These are phyloP conservation scores for Microbotryum silenes-acaulis DNA, from an alignment of 1,284 basidiomycete species.

Conservation along the genomic window DNA sequence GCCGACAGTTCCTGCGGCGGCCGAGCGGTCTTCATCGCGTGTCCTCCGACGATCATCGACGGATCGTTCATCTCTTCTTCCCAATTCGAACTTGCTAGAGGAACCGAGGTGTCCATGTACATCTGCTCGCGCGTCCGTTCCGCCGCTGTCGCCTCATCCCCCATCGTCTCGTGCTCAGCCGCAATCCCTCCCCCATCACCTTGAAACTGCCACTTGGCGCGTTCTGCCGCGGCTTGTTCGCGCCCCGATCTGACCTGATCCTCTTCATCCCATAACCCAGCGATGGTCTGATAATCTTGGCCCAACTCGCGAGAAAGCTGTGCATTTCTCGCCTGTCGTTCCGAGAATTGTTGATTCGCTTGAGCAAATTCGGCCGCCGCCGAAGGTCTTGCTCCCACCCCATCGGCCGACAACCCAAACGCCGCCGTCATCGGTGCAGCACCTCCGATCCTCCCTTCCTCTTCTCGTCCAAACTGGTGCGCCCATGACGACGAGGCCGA, in stretches of 20 bases:
- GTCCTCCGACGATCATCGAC: conserved; percentile 27
- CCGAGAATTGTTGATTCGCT: conserved; percentile 40
- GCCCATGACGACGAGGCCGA: conserved; percentile 24
- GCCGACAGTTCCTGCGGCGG: conserved; percentile 9
- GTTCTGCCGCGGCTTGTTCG: neutral
- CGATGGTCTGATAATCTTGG: conserved; percentile 21
- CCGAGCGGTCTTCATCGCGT: conserved; percentile 11
- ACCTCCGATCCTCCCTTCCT: conserved; percentile 38
- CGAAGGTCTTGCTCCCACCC: no score
- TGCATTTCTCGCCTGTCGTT: conserved; percentile 42
- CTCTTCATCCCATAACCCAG: conserved; percentile 31
- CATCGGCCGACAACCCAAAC: no score
- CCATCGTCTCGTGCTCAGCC: conserved; percentile 9
- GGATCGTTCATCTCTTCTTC: conserved; percentile 39
- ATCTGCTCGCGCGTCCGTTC: conserved; percentile 6
- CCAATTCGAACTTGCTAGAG: conserved; percentile 39
- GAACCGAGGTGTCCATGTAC: conserved; percentile 34
- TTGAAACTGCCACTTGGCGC: conserved; percentile 23
- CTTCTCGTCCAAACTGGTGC: conserved; percentile 28
- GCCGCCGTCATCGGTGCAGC: conserved; percentile 22
- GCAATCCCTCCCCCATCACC: conserved; percentile 33
- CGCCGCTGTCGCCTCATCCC: conserved; percentile 1
- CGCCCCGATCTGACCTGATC: conserved; percentile 13
- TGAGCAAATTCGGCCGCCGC: conserved; percentile 14
- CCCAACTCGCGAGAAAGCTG: conserved; percentile 8